phyloP scores from a whole-genome alignment of 257 asterid species.

The Rubia yunnanensis region DNA sequence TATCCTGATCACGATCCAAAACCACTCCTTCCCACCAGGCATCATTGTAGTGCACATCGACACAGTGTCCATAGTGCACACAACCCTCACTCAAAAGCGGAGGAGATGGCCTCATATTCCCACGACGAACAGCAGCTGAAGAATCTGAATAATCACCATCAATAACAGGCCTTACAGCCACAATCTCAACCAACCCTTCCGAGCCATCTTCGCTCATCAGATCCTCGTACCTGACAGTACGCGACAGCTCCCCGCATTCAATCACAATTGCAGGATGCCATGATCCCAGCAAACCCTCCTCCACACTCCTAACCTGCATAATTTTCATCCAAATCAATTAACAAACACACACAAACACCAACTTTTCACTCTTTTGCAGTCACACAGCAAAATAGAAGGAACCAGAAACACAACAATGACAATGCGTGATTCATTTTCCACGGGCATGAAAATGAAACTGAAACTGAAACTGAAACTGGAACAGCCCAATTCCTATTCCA shows the following conservation, averaged over 20 bases:
- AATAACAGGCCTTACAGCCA: neutral
- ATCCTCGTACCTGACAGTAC: neutral
- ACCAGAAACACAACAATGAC: no score
- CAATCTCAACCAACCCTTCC: neutral
- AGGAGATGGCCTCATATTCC: neutral
- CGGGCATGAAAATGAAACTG: no score
- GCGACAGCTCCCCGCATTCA: neutral
- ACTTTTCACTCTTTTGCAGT: no score
- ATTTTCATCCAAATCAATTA: neutral
- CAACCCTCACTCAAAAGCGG: neutral
- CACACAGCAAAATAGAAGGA: no score
- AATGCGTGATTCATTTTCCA: no score
- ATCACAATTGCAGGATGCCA: neutral
- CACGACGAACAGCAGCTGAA: neutral
- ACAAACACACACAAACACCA: no score
- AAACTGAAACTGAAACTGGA: no score
- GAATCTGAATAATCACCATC: neutral
- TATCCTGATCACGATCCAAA: neutral
- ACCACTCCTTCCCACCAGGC: conserved; percentile 4
- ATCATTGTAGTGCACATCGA: neutral
- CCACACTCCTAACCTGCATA: conserved; percentile 4
- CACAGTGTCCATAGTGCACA: neutral
- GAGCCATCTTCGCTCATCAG: neutral
- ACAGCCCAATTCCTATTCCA: no score
- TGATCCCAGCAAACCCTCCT: neutral